Percentiles rank a stretch among this genome's conserved stretches.
phyloP scores from a whole-genome alignment of 345 rosid species.

The Salix dunnii region DNA sequence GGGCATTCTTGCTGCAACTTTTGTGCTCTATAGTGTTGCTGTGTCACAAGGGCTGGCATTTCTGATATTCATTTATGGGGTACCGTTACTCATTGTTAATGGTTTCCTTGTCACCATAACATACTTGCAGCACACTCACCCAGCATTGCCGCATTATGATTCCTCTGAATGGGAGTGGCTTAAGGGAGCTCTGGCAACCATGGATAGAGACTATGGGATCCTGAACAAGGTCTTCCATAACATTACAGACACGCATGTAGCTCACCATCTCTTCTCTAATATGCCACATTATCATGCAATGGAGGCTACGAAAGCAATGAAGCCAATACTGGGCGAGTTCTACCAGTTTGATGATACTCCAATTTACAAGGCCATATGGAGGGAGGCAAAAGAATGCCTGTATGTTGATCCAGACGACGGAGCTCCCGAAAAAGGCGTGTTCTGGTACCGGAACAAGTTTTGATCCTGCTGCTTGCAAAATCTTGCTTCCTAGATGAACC shows the following conservation, averaged over 20 bases:
- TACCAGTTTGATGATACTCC: background rate
- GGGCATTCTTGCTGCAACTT: too few relatives aligned
- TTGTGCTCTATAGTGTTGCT: too few relatives aligned
- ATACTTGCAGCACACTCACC: too few relatives aligned
- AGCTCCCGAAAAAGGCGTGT: background rate
- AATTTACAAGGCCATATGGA: background rate
- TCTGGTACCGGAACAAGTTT: slow-evolving; percentile 70
- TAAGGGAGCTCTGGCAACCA: too few relatives aligned
- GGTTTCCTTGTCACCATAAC: too few relatives aligned
- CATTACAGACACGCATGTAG: background rate
- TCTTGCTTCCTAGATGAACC: too few relatives aligned
- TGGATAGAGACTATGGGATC: background rate
- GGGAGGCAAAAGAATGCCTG: background rate
- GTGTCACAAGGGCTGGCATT: too few relatives aligned
- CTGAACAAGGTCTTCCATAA: background rate
- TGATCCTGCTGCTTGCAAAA: slow-evolving; percentile 12
- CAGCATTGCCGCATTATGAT: too few relatives aligned
- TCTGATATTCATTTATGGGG: too few relatives aligned
- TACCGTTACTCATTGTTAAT: too few relatives aligned
- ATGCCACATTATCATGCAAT: background rate
- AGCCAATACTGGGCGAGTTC: background rate
- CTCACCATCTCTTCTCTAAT: background rate
- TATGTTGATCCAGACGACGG: too few relatives aligned
- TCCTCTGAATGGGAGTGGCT: too few relatives aligned
- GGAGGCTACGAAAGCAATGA: background rate